A percentile compares a stretch with the other conserved stretches of the same genome.
Evolutionary conservation across 495 filamentous ascomycete genomes (phyloP).

Genomic region (Astrocystis sublimbata): DNA sequence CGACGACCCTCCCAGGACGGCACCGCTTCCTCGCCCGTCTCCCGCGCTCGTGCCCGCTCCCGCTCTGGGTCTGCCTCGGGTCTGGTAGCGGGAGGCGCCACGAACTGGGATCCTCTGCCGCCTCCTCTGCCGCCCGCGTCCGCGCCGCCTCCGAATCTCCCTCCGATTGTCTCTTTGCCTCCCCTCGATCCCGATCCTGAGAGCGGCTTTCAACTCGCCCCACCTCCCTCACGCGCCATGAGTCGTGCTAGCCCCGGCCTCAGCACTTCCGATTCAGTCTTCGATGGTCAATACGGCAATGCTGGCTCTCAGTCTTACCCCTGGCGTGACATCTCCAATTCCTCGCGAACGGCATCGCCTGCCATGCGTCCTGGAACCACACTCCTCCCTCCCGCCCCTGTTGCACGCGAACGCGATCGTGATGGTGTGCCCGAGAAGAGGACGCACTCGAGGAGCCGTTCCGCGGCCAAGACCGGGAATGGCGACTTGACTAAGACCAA

Average conservation of each 20-base stretch:
- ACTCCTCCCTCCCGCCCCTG: constrained; percentile 26
- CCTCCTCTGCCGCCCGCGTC: constrained; percentile 34
- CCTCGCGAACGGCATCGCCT: constrained; percentile 13
- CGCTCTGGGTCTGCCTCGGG: background rate
- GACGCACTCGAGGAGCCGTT: constrained; percentile 52
- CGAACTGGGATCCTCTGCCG: constrained; percentile 24
- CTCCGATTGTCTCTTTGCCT: constrained; percentile 31
- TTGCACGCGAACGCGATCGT: constrained; percentile 24
- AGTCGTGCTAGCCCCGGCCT: constrained; percentile 20
- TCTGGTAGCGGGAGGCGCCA: constrained; percentile 4
- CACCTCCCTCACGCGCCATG: constrained; percentile 17
- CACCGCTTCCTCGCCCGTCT: constrained; percentile 23
- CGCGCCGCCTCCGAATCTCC: constrained; percentile 34
- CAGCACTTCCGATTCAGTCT: constrained; percentile 15
- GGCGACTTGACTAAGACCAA: constrained; percentile 37
- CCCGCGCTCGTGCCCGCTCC: background rate
- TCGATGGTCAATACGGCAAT: constrained; percentile 10
- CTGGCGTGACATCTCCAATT: constrained; percentile 23
- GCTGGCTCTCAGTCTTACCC: constrained; percentile 23
- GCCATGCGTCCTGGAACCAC: constrained; percentile 19
- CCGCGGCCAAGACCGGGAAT: constrained; percentile 46
- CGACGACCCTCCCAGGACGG: constrained; percentile 23
- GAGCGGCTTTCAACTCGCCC: constrained; percentile 18
- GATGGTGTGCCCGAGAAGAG: constrained; percentile 32
- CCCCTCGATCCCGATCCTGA: constrained; percentile 28